Evolutionary conservation across 345 rosid genomes (phyloP).

Genomic region (Hirschfeldia incana): DNA sequence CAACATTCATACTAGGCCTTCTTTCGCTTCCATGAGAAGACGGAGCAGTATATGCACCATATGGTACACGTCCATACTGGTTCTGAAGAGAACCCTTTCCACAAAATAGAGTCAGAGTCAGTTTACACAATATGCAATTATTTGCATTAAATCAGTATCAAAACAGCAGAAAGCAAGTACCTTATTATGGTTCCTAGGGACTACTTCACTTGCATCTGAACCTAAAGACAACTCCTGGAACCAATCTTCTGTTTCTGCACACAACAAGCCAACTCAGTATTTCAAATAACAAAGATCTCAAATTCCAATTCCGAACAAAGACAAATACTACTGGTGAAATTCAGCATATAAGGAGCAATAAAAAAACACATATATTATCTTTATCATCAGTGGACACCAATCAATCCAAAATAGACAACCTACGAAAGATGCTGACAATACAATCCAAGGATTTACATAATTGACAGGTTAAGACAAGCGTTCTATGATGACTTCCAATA

Average conservation of each 20-base stretch:
- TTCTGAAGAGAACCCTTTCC: constrained; percentile 47
- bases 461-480: background rate
- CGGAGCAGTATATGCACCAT: constrained; percentile 45
- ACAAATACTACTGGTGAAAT: constrained; percentile 11
- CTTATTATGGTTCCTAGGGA: constrained; percentile 42
- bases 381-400: background rate
- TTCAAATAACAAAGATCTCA: constrained; percentile 8
- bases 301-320: background rate
- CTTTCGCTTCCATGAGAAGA: constrained; percentile 36
- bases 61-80: constrained; percentile 47
- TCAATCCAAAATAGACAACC: background rate
- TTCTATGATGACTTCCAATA: background rate
- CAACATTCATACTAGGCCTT: constrained; percentile 25
- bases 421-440: background rate
- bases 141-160: background rate
- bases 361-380: background rate
- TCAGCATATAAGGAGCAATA: background rate
- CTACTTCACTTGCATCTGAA: constrained; percentile 49
- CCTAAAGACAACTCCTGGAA: constrained; percentile 59
- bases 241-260: constrained; percentile 60
- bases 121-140: constrained; percentile 1
- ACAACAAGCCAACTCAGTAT: constrained; percentile 12
- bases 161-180: constrained; percentile 34
- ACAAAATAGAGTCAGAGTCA: constrained; percentile 38
- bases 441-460: background rate